Percentiles rank a stretch among this genome's conserved stretches.
Evolutionary conservation across 805 yeast species (phyloP).

Genomic region (Blastobotrys parvus): DNA sequence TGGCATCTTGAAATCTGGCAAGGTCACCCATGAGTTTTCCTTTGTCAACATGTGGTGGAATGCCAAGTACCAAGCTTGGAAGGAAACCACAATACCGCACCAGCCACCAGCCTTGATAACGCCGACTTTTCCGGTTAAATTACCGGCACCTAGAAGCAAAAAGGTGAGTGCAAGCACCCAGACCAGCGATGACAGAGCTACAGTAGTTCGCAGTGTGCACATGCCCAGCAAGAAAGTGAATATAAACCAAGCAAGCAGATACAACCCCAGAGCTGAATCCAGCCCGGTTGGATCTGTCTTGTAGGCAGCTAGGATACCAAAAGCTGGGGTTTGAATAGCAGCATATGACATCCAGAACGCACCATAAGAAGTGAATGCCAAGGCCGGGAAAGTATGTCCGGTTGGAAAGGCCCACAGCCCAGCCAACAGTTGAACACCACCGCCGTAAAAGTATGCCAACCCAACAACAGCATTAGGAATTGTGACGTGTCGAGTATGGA

Average conservation of each 20-base stretch:
- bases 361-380: conserved; percentile 36
- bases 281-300: conserved; percentile 34
- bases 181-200: conserved; percentile 51
- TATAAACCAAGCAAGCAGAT: conserved; percentile 50
- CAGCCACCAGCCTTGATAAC: conserved; percentile 53
- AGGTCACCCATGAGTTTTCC: conserved; percentile 18
- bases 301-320: conserved; percentile 41
- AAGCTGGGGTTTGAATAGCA: conserved; percentile 43
- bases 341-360: conserved; percentile 62
- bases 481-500: conserved; percentile 48
- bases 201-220: conserved; percentile 55
- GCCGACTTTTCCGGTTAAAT: conserved; percentile 36
- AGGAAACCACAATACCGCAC: conserved; percentile 47
- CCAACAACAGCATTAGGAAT: conserved; percentile 50
- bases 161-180: conserved; percentile 46
- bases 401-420: conserved; percentile 61
- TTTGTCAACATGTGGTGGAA: conserved; percentile 52
- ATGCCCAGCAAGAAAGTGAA: conserved; percentile 48
- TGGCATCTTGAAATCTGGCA: not conserved
- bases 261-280: conserved; percentile 47
- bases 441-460: conserved; percentile 56
- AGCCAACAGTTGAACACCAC: conserved; percentile 50
- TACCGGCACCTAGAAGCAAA: conserved; percentile 44
- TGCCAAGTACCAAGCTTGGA: conserved; percentile 56
- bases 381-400: conserved; percentile 60